phyloP scores from a whole-genome alignment of 805 yeast genomes.

The Metschnikowia arizonensis region DNA sequence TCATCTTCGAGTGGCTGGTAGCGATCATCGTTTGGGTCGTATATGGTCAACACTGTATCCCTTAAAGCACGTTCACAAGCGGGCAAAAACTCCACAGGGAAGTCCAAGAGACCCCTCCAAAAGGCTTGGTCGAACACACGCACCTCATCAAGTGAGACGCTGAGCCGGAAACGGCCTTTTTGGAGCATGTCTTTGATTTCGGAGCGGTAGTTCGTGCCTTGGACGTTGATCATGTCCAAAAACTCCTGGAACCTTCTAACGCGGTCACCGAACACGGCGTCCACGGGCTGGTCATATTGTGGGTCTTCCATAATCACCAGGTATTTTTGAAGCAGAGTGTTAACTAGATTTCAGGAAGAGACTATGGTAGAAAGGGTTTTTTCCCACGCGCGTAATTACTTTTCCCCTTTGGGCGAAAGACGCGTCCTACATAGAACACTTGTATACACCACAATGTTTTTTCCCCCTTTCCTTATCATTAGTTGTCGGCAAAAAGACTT shows the following conservation, averaged over 20 bases:
- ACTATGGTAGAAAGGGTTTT: background rate
- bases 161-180: slow-evolving; percentile 61
- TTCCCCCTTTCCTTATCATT: background rate
- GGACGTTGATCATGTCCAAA: slow-evolving; percentile 51
- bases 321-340: background rate
- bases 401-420: slow-evolving; percentile 10
- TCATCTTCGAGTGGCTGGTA: slow-evolving; percentile 52
- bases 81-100: slow-evolving; percentile 83
- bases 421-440: slow-evolving; percentile 2
- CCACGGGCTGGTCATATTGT: slow-evolving; percentile 34
- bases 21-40: slow-evolving; percentile 56
- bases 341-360: background rate
- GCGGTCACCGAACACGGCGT: slow-evolving; percentile 68
- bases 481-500: too few relatives aligned
- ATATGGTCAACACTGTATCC: slow-evolving; percentile 70
- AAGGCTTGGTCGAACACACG: slow-evolving; percentile 75
- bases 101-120: slow-evolving; percentile 70
- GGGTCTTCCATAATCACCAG: slow-evolving; percentile 21
- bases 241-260: slow-evolving; percentile 87
- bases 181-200: slow-evolving; percentile 69
- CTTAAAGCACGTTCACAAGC: slow-evolving; percentile 84
- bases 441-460: background rate
- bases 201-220: slow-evolving; percentile 60
- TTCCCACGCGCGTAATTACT: slow-evolving; percentile 19
- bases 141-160: slow-evolving; percentile 79